Conservation (phyloP, 176 grass and related monocot species). For the Elaeis guineensis region DNA sequence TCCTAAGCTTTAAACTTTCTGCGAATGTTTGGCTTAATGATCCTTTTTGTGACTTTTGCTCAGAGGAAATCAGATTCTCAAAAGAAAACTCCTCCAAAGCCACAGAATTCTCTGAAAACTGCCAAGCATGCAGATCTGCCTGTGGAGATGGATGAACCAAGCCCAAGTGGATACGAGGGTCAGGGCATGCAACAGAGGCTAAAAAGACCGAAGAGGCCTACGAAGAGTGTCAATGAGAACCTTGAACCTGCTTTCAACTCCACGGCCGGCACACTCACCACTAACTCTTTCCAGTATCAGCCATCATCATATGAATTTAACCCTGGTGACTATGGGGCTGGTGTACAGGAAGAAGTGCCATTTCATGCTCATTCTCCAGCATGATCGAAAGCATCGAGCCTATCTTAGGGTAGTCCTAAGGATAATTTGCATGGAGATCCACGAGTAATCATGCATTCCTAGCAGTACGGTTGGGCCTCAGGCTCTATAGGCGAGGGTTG, state of each 20-base stretch:
- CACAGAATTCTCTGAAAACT: conserved; percentile 26
- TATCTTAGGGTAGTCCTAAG: no score
- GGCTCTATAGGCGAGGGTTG: no score
- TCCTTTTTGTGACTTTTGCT: background rate
- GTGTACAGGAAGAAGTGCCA: no score
- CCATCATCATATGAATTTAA: background rate
- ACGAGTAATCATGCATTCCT: no score
- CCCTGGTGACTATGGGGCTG: no score
- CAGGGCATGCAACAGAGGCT: conserved; percentile 32
- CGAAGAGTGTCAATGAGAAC: conserved; percentile 46
- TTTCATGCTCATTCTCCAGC: no score
- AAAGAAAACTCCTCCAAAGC: conserved; percentile 47
- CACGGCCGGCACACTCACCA: background rate
- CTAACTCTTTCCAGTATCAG: background rate
- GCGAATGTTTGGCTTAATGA: no score
- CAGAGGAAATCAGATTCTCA: conserved; percentile 55
- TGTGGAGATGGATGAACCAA: conserved; percentile 22
- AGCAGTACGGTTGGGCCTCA: no score
- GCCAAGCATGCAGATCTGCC: conserved; percentile 22
- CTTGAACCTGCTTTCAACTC: conserved; percentile 17
- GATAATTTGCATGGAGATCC: no score
- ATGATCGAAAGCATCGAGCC: no score
- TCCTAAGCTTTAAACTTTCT: no score
- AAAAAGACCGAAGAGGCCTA: conserved; percentile 71
- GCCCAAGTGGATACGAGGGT: conserved; percentile 28